phyloP scores from a whole-genome alignment of 306 rosid species.

The Malus fusca region DNA sequence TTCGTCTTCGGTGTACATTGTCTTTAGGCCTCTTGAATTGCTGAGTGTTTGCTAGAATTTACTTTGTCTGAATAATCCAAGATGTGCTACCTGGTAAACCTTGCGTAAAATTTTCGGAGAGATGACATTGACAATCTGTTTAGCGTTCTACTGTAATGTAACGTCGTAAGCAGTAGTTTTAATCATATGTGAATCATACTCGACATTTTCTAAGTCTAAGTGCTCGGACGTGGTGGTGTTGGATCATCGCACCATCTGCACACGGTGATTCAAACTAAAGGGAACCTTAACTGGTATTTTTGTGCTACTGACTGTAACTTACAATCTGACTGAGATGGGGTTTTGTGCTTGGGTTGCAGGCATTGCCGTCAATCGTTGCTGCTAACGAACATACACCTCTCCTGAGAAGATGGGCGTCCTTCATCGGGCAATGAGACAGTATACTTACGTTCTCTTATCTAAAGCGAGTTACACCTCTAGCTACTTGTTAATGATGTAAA shows the following conservation, averaged over 20 bases:
- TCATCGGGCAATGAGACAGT: slow-evolving; percentile 17
- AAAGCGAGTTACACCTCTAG: slow-evolving; percentile 17
- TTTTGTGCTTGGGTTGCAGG: slow-evolving; percentile 5
- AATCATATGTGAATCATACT: background rate
- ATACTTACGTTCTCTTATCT: slow-evolving; percentile 18
- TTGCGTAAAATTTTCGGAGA: background rate
- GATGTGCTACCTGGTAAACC: too few relatives aligned
- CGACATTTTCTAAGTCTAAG: background rate
- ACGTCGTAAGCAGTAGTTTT: background rate
- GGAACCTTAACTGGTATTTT: background rate
- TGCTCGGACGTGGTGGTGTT: background rate
- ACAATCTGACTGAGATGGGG: background rate
- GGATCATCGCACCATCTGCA: background rate
- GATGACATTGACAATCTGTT: too few relatives aligned
- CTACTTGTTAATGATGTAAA: slow-evolving; percentile 4
- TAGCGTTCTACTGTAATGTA: too few relatives aligned
- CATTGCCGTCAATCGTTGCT: background rate
- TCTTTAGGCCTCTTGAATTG: background rate
- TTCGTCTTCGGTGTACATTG: background rate
- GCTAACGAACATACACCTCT: background rate
- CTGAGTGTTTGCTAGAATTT: background rate
- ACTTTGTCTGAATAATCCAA: background rate
- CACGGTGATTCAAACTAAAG: background rate
- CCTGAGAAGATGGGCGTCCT: background rate
- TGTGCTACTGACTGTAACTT: background rate